Conservation (phyloP, 1,284 basidiomycete species). For the Tilletia indica region DNA sequence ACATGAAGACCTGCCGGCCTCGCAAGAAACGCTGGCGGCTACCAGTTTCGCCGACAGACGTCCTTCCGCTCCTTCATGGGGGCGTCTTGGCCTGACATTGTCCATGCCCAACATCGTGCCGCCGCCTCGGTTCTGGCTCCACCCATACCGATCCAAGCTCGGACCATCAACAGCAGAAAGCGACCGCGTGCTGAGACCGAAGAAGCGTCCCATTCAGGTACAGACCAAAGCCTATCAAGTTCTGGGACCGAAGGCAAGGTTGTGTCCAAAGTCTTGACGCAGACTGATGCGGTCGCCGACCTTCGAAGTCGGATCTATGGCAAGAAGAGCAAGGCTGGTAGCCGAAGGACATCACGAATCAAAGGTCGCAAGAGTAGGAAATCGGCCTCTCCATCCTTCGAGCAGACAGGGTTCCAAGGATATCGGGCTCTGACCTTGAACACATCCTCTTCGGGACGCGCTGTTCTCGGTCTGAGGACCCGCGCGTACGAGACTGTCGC, state of each 20-base stretch:
- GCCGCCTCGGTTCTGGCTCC: slow-evolving; percentile 1
- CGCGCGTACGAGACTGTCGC: slow-evolving; percentile 9
- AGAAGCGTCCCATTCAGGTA: neutral
- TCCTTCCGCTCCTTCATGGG: slow-evolving; percentile 15
- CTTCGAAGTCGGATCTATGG: neutral
- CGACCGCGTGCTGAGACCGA: neutral
- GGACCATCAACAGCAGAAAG: slow-evolving; percentile 3
- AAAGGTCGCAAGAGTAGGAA: neutral
- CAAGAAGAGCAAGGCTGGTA: neutral
- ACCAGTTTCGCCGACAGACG: slow-evolving; percentile 11
- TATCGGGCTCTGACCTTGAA: slow-evolving; percentile 1
- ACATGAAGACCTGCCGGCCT: neutral
- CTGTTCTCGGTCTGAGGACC: neutral
- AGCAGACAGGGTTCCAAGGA: neutral
- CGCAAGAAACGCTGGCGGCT: neutral
- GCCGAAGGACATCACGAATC: too few relatives aligned
- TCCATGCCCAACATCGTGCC: slow-evolving; percentile 5
- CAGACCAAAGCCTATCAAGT: neutral
- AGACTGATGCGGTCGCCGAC: slow-evolving; percentile 9
- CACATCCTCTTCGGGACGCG: neutral
- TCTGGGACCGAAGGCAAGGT: too few relatives aligned
- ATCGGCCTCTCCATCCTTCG: neutral
- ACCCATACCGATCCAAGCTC: neutral
- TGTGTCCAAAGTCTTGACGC: neutral
- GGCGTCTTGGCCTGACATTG: neutral